phyloP scores from a whole-genome alignment of 441 rosid species.

The Mallotus repandus region DNA sequence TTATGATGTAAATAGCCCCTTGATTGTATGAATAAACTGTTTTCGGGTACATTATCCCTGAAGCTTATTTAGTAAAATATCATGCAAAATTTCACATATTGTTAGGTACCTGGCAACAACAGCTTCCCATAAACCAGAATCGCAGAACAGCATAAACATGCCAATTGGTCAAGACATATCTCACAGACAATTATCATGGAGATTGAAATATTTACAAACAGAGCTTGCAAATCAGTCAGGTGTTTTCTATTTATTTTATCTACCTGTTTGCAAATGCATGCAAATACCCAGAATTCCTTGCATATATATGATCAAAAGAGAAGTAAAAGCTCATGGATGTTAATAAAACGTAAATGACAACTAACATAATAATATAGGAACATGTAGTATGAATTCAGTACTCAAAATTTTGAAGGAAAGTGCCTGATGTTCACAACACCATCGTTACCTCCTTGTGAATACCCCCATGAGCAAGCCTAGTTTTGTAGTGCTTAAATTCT shows the following conservation, averaged over 20 bases:
- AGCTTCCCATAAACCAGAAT: not conserved
- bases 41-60: not conserved
- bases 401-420: constrained; percentile 1
- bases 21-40: not conserved
- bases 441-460: constrained; percentile 76
- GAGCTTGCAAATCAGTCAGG: not conserved
- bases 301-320: not conserved
- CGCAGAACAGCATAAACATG: not conserved
- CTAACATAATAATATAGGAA: not conserved
- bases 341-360: not conserved
- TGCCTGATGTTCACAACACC: not conserved
- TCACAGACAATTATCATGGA: not conserved
- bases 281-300: not conserved
- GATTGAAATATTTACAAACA: not conserved
- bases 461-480: constrained; percentile 94
- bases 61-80: not conserved
- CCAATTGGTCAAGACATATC: not conserved
- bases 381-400: not conserved
- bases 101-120: not conserved
- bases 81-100: not conserved
- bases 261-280: not conserved
- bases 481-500: constrained; percentile 91
- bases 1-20: not conserved
- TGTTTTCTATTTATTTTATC: not conserved
- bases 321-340: not conserved